Conservation (phyloP, 352 stramenopile genomes). For the Globisporangium carolinianum region DNA sequence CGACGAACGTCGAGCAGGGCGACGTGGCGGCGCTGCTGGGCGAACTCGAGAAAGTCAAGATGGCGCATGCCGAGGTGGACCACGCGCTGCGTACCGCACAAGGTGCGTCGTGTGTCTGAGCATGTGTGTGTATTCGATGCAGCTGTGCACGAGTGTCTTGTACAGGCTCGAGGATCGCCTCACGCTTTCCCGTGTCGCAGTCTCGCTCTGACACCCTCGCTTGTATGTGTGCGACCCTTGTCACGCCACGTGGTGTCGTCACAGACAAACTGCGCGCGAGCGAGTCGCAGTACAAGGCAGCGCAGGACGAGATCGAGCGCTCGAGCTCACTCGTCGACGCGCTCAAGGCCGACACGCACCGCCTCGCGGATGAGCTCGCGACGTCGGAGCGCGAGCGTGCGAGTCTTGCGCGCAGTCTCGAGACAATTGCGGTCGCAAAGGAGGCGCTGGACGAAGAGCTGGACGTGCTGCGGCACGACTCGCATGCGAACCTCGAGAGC, state of each 20-base stretch:
- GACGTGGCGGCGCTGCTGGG: slow-evolving; percentile 30
- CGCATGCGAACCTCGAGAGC: slow-evolving; percentile 29
- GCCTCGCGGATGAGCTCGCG: slow-evolving; percentile 11
- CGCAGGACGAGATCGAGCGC: slow-evolving; percentile 7
- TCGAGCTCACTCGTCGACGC: slow-evolving; percentile 10
- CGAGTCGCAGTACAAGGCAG: slow-evolving; percentile 8
- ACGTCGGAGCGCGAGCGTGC: slow-evolving; percentile 13
- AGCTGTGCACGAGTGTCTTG: too few relatives aligned
- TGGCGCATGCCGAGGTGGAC: slow-evolving; percentile 36
- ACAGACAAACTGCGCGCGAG: slow-evolving; percentile 10
- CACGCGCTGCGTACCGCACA: slow-evolving; percentile 39
- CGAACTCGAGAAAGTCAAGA: slow-evolving; percentile 58
- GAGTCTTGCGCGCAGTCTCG: slow-evolving; percentile 29
- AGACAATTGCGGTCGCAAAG: slow-evolving; percentile 19
- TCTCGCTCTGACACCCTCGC: too few relatives aligned
- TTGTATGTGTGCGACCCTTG: too few relatives aligned
- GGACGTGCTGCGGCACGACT: slow-evolving; percentile 24
- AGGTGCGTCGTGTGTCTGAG: slow-evolving; percentile 13
- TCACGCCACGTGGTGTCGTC: too few relatives aligned
- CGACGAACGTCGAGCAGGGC: background rate
- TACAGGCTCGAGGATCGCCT: too few relatives aligned
- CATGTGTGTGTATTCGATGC: too few relatives aligned
- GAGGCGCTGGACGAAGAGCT: slow-evolving; percentile 34
- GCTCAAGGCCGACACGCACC: slow-evolving; percentile 11
- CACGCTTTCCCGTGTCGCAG: too few relatives aligned